Base-by-base conservation (phyloP, 768 basidiomycete genomes). In the Amanita thiersii region DNA sequence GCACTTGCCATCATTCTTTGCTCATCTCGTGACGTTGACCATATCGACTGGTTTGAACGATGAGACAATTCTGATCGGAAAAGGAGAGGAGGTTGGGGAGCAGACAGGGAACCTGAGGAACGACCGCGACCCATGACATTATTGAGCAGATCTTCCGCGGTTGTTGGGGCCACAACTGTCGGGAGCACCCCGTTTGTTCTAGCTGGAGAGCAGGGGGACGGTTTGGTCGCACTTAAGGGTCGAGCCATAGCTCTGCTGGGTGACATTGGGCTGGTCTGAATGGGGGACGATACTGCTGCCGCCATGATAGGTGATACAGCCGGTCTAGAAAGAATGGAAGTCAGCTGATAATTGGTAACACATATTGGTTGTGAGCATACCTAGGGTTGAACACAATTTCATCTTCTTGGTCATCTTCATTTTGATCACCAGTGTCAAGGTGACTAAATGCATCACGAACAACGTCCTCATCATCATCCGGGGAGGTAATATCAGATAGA, bases 311-410 rank as follows among this genome's bases (percentile, higher is more conserved):
- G 56, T 20, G 66, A 63, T 10, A 54, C 39, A 28, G 53, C 41
- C 8, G 54, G 57, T 48, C 61, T 63, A 36, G 25, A 29, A 21
- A 24, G 37, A 14, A 37, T 18, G 31, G 17, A 19, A 10, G 12
- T 24, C n/a, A 12, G 11, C 25, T 5, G n/a, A 34, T 29, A 31
- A 31, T 2, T 18, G 29, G 9, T 14, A 30, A 30, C 3, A 30
- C 15, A 14, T 28, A 23, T 1, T 18, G 25, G 6, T 3, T 14
- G 18, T 12, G 18, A 17, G 43, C 61, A 18, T 42, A 79, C 79
- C 75, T 72, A 24, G 77, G 81, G 56, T 84, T 72, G 64, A 80
- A 83, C 36, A 97, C 80, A 50, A 91, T 80, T 55, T 86, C 74
- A 14, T 89, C 85, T 1, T 80, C 79, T 6, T 77, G 73, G 1